Evolutionary conservation across 371 early-diverging fungal species (phyloP), one percentile per base, ranked within the genome.

Genomic region (Actinomucor elegans): DNA sequence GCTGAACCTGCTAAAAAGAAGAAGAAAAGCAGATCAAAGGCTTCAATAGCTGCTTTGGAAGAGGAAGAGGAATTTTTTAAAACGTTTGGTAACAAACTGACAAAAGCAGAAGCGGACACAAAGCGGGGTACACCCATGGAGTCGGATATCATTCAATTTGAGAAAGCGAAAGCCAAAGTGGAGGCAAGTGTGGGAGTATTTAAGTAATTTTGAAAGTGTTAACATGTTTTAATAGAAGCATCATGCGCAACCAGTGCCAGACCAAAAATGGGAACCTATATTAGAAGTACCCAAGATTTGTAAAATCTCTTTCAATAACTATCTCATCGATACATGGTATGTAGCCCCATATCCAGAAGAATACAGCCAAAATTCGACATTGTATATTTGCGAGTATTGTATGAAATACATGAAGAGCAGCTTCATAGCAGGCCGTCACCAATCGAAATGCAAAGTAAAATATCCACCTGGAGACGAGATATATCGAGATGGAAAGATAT

Each of bases 381-480:
- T 98, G 12, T 96, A 93, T 63, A 85, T 99, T 37, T 99, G 99
- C 73, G 97, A 98, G 69, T 98, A 84, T 59, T 99, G 99, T 67
- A 76, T 99, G 41, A 94, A 93, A 65, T 97, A 97, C 69, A 93
- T 98, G 85, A 88, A 87, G 54, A 84, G 86, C 54, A 68, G 72
- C 23, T 90, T 75, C 55, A 77, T 83, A 20, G 80, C 85, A 8
- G 68, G 67, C 23, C 76, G 94, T 37, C 96, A 90, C 66, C 98
- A 37, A 75, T 79, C 79, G 33, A 94, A 94, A 57, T 99, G 99
- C 61, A 60, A 75, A 2, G 61, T 89, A 44, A 73, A 79, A 37
- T 91, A 95, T 61, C 99, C 99, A 33, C 99, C 99, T 21, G 99
- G 99, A 10, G 92, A 93, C 59, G 98, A 99, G 69, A 99, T 99